Evolutionary conservation across 805 yeast species (phyloP).

Genomic region (Komagataella pseudopastoris): DNA sequence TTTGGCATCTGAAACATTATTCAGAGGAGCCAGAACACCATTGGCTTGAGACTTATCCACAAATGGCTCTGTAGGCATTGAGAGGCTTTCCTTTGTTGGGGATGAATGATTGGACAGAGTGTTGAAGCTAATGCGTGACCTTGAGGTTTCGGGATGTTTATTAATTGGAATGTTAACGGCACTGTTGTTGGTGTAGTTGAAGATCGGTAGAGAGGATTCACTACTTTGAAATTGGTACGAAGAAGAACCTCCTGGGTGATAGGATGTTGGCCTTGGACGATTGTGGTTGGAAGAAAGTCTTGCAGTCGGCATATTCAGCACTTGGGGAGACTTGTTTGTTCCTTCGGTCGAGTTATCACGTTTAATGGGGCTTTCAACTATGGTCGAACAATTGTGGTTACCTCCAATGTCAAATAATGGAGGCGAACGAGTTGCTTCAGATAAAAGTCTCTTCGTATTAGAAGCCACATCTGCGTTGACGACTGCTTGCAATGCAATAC

Average conservation of each 20-base stretch:
- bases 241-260: constrained; percentile 36
- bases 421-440: background rate
- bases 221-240: constrained; percentile 2
- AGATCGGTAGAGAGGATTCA: constrained; percentile 14
- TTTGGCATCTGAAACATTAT: background rate
- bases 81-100: constrained; percentile 10
- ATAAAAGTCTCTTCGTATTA: background rate
- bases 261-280: constrained; percentile 75
- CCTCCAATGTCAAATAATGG: constrained; percentile 2
- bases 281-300: constrained; percentile 18
- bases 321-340: constrained; percentile 9
- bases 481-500: constrained; percentile 59
- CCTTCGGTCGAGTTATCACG: constrained; percentile 1
- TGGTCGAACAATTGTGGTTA: background rate
- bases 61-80: constrained; percentile 16
- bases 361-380: background rate
- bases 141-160: background rate
- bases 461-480: constrained; percentile 41
- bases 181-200: constrained; percentile 5
- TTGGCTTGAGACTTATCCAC: constrained; percentile 17
- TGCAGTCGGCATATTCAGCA: background rate
- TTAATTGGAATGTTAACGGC: background rate
- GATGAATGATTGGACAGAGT: constrained; percentile 10
- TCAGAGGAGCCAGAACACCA: constrained; percentile 14
- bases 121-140: background rate